Evolutionary conservation across 768 basidiomycete genomes (phyloP), one percentile per base, ranked within the genome.

Genomic region (Leccinum truebloodii): DNA sequence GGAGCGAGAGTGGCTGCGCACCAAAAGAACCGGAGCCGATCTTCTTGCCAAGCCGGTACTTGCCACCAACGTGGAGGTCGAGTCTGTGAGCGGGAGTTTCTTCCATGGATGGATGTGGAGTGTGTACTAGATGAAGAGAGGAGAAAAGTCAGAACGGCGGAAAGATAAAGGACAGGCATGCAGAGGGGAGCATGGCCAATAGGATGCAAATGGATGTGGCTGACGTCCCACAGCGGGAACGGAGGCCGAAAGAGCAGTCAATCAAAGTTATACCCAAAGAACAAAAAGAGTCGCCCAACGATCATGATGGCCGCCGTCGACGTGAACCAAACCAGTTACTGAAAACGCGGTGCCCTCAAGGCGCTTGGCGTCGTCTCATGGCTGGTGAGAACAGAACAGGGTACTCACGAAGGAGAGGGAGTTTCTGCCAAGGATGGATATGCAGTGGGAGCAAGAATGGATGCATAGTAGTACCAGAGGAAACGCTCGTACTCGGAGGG

Each of bases 41-140:
- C 89, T 98, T 98, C 85, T 97, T 97, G 62, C 96, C 96, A 65
- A 98, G 88, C 71, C 96, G 86, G 82, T 98, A 98, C 79, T 98
- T 94, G 69, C 92, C 93, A 69, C 92, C 92, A 51, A 94, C 92
- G 66, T 92, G 84, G 67, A 94, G 87, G 79, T 94, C 92, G 62
- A 94, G 83, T 80, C 89, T 85, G 82, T 80, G 82, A 32, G 79
- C 73, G 52, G 88, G 79, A 48, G 80, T 81, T 72, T 94, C 92
- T 77, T 91, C 84, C 92, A 92, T 93, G 66, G 57, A 62, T 69
- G 64, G 60, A 61, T 66, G 35, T n/a, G 34, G 32, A 35, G 22
- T 56, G 52, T 64, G 65, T 37, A 55, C 65, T 61, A 14, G 55
- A 50, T 12, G 53, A 52, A 62, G 24, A 54, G 61, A 63, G 39